Evolutionary conservation across 139 green algal genomes (phyloP).

Genomic region (Nannochloris sp.): DNA sequence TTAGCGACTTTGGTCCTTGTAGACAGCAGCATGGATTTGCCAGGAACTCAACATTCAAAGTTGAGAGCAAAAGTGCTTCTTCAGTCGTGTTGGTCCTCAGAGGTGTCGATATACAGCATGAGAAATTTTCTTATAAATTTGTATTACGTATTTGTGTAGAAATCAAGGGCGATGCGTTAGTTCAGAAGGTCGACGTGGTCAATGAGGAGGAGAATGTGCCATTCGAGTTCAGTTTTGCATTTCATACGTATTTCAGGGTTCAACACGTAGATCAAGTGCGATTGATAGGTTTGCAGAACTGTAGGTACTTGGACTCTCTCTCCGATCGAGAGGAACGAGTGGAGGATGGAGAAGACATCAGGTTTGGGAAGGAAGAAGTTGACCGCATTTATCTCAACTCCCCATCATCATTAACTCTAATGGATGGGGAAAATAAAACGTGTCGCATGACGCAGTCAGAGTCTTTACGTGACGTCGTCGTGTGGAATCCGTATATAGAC

Average conservation of each 20-base stretch:
- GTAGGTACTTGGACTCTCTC: constrained; percentile 62
- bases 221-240: constrained; percentile 59
- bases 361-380: constrained; percentile 41
- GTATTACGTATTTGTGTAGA: neutral
- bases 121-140: constrained; percentile 40
- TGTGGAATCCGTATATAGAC: constrained; percentile 22
- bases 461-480: constrained; percentile 15
- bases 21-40: constrained; percentile 72
- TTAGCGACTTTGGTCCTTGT: constrained; percentile 64
- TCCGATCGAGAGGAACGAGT: constrained; percentile 18
- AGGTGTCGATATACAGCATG: constrained; percentile 4
- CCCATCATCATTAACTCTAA: constrained; percentile 40
- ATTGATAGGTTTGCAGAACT: constrained; percentile 39
- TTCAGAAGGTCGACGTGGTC: neutral
- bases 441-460: constrained; percentile 15
- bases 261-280: constrained; percentile 7
- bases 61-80: constrained; percentile 12
- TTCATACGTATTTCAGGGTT: constrained; percentile 79
- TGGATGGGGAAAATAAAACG: neutral
- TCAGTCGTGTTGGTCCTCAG: constrained; percentile 21
- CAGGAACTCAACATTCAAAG: constrained; percentile 53
- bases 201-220: neutral
- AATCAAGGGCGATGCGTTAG: neutral
- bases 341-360: constrained; percentile 25
- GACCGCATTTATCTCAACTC: constrained; percentile 65